Evolutionary conservation across 2,329 filamentous ascomycete genomes (phyloP), one percentile per base, ranked within the genome.

Genomic region (Simplicillium aogashimaense): DNA sequence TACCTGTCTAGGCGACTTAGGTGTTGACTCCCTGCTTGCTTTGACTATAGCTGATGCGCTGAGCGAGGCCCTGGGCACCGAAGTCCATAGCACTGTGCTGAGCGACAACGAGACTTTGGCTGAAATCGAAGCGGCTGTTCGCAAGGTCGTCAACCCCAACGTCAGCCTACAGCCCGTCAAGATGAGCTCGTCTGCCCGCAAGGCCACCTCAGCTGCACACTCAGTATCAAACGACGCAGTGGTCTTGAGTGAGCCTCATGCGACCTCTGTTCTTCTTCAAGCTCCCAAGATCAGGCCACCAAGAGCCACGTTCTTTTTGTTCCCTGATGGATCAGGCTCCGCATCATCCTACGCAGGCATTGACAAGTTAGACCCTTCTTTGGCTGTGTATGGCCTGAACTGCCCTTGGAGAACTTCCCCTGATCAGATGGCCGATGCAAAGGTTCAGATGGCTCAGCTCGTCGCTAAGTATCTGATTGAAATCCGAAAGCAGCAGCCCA

Each of bases 401-500:
- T 16, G 65, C 64, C 77, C 78, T 3, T 82, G 75, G 64, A 75
- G 78, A 68, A 79, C 77, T 55, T 66, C 63, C 1, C 76, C 77
- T 1, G 65, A 73, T 40, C 66, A 74, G 18, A 69, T 78, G 45
- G 68, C 74, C 25, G 55, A 65, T 29, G 48, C 43, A 14, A 46
- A 44, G 7, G 47, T 49, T 35, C 48, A 41, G 2, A 36, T 52
- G 13, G 15, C 25, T 9, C 46, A 52, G 12, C 38, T 50, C 7
- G 45, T 50, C 2, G 48, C 48, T 37, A 66, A 74, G 48, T 80
- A 50, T 32, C 50, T 60, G 31, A 63, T 69, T 4, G 82, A 86
- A 60, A 83, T 87, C 59, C 80, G 78, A 58, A 74, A 77, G 5
- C 79, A 81, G 38, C 82, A 87, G 58, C 77, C 81, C 3, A 53